Base-by-base conservation (phyloP, 345 rosid genomes). In the Cochlearia excelsa region DNA sequence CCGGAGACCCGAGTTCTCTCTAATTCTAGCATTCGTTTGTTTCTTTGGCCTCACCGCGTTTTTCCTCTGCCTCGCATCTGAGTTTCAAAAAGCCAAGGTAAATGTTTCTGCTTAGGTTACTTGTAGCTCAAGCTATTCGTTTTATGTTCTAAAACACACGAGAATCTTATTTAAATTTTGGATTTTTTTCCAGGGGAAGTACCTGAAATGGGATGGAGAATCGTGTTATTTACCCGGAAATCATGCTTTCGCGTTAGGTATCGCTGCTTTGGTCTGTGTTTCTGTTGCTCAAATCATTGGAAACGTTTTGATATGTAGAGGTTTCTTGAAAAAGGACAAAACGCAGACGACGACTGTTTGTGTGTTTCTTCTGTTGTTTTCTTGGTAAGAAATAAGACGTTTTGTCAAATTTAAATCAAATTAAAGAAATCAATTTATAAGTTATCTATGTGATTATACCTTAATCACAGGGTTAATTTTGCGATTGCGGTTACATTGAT, bases 21-120 rank as follows among this genome's bases (percentile, higher is more conserved):
- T 67, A 23, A 8, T 47, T 60, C 34, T 60, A 46, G 28, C 55
- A 31, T 50, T 67, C 44, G 38, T 72, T 6, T 10, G 27, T 23
- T 78, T 90, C 4, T 72, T 77, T 50, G 57, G 82, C 7, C 48
- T 77, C 43, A 77, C 83, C 26, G 39, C 70, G 7, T 74, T 81
- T 45, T 31, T 73, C 31, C 75, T 77, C 0, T 85, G 91, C 64
- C 37, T 87, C 2, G 37, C 75, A 7, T 84, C 98, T 6, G 96
- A 85, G 68, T 54, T 72, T 51, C 78, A 80, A 54, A 85, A 69
- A 76, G 65, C 82, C 57, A 78, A 84, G 95, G 95, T 90, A 34
- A 9, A 7, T 2, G 1, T 8, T 1, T 56, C 33, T 11, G 37
- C 9, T 46, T 8, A 3, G 23, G 4, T 53, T 3, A 43, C 66